Base-by-base conservation (phyloP, 2,329 filamentous ascomycete species). In the Hypoxylon sp. region DNA sequence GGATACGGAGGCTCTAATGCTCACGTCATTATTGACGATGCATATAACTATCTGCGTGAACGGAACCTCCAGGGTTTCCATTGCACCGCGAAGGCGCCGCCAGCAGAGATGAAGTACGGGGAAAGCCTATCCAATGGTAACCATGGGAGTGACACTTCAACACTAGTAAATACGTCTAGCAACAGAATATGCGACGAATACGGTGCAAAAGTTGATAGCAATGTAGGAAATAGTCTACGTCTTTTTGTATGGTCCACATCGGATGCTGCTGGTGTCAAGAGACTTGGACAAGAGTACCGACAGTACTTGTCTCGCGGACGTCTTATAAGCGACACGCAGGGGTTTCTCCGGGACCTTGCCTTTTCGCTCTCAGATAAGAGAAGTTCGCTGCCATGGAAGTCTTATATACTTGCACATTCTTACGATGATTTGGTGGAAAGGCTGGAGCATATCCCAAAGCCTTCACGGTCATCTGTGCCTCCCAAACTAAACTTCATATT, bases 401-500 rank as follows among this genome's bases (percentile, higher is more conserved):
- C 42, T 11, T 46, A 46, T 21, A 24, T 6, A 6, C n/a, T 46
- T 46, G 72, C 73, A 47, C 72, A 72, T 15, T 59, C 69, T 32
- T 32, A 32, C 7, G 11, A 11, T 7, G 31, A 32, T 11, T 32
- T 32, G 31, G 31, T 32, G 31, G 31, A 11, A 32, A 32, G 10
- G 11, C 31, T 32, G 7, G 31, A 10, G 31, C 11, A 32, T 32
- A 32, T 32, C 31, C 31, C 31, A 32, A 69, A 69, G 11, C 70
- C 70, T 2, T 65, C 65, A 11, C 69, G 72, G 8, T 32, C 27
- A 21, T 57, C 54, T 2, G 24, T n/a, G 4, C 13, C 24, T 29
- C 6, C 13, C 8, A 31, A 67, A 70, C 27, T 65, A 72, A 69
- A 74, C 1, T 75, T 74, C 64, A 68, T 76, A 2, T 77, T 77